Base-by-base conservation (phyloP, 179 eudicot species). In the Actinidia chinensis region DNA sequence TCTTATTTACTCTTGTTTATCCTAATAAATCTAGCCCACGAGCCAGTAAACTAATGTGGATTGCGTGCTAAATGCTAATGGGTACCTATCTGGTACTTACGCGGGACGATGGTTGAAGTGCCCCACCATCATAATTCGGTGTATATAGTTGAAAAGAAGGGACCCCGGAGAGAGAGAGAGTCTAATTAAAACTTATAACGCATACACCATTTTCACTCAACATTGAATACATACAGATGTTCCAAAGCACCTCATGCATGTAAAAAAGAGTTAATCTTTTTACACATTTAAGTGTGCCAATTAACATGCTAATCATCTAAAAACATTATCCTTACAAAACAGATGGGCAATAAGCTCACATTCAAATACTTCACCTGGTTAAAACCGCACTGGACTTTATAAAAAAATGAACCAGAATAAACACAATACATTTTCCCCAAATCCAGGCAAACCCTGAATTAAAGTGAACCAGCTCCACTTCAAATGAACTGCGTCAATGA, bases 381-480 rank as follows among this genome's bases (percentile, higher is more conserved):
- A 8, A n/a, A n/a, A 52, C 11, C 8, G 72, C 36, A 59, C 17
- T 28, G 63, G 18, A 47, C 36, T 20, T 61, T 12, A 7, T 15
- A 5, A 76, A 47, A 14, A 42, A 54, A 73, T 36, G 51, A 23
- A 40, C 43, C 68, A 28, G n/a, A 69, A 72, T 40, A 11, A 54
- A 47, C 1, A 33, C 33, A 6, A 20, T 55, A 28, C 43, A 22
- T 5, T 4, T 36, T 25, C 7, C 50, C 51, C 68, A 36, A 14
- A 55, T 76, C 23, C 20, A 23, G 63, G 18, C 85, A 68, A 56
- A 96, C 99, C 99, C 99, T 96, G 99, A 82, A 96, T 84, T 84
- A 89, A 96, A 92, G 84, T 96, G 99, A 59, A 92, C 88, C 77
- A 96, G 89, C 76, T 96, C 98, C 87, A 96, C 96, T 80, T 96